A percentile compares a stretch with the other conserved stretches of the same genome.
These are phyloP conservation scores for Acer campestre DNA, from an alignment of 345 rosid species.

Conservation along the genomic window DNA sequence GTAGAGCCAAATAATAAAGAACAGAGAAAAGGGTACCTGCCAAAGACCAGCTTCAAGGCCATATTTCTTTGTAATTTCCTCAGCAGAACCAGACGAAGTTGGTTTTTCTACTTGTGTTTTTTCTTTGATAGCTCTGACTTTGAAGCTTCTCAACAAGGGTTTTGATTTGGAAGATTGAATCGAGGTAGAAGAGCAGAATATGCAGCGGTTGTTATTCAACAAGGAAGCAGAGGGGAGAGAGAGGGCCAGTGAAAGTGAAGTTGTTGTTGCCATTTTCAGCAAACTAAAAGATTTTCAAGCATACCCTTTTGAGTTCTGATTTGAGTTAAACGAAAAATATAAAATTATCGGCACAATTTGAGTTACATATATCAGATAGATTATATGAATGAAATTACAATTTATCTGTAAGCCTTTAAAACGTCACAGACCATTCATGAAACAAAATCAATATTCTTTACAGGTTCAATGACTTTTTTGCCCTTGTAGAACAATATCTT, in stretches of 20 bases:
- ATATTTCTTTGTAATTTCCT: constrained; percentile 78
- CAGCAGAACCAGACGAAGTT: constrained; percentile 45
- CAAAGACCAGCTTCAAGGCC: constrained; percentile 94
- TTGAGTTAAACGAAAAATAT: not conserved
- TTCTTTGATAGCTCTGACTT: constrained; percentile 60
- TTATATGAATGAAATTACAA: too few relatives aligned
- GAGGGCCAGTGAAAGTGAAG: constrained; percentile 33
- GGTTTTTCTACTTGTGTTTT: constrained; percentile 49
- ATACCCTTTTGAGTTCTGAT: not conserved
- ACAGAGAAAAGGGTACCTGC: constrained; percentile 54
- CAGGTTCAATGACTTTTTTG: not conserved
- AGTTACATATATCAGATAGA: too few relatives aligned
- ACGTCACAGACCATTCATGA: not conserved
- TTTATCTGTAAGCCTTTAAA: too few relatives aligned
- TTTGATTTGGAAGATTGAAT: constrained; percentile 31
- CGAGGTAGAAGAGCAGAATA: constrained; percentile 25
- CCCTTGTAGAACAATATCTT: not conserved
- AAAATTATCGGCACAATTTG: too few relatives aligned
- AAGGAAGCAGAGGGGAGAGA: constrained; percentile 29
- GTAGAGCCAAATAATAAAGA: not conserved
- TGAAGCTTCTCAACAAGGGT: constrained; percentile 35
- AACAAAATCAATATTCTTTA: not conserved
- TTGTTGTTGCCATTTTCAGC: constrained; percentile 49
- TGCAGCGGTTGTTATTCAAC: constrained; percentile 23
- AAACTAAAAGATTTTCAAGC: constrained; percentile 9